Conservation (phyloP, 78 protist species). For the Monocercomonoides exilis region DNA sequence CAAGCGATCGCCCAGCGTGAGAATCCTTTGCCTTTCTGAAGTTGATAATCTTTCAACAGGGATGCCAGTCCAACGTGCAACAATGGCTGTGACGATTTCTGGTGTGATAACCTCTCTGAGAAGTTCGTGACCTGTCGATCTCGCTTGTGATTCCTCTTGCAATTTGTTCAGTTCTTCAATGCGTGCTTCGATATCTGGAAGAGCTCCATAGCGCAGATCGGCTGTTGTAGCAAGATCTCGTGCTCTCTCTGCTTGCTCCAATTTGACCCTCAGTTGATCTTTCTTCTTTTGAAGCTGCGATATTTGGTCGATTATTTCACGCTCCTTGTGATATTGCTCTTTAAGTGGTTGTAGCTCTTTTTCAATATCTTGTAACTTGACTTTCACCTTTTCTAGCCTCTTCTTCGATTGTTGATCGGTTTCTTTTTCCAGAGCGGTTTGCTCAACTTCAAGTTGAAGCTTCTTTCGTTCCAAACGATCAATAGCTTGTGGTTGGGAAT, state of each 20-base stretch:
- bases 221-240: constrained; percentile 69
- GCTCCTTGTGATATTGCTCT: constrained; percentile 65
- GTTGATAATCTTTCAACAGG: constrained; percentile 74
- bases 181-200: constrained; percentile 53
- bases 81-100: constrained; percentile 42
- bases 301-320: constrained; percentile 53
- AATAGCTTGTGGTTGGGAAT: constrained; percentile 82
- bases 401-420: constrained; percentile 44
- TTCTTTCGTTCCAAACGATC: constrained; percentile 70
- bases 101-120: constrained; percentile 12
- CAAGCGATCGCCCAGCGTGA: constrained; percentile 56
- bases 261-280: constrained; percentile 54
- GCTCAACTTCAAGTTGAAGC: constrained; percentile 83
- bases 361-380: constrained; percentile 40
- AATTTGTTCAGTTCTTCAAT: neutral
- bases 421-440: constrained; percentile 68
- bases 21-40: constrained; percentile 68
- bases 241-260: constrained; percentile 64
- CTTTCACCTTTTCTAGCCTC: constrained; percentile 50
- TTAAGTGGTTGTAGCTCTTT: constrained; percentile 66
- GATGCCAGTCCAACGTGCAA: constrained; percentile 85
- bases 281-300: constrained; percentile 46
- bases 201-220: constrained; percentile 71
- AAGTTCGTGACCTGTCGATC: neutral
- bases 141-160: neutral